Conservation (phyloP, 352 stramenopile genomes). For the Peronospora farinosa region DNA sequence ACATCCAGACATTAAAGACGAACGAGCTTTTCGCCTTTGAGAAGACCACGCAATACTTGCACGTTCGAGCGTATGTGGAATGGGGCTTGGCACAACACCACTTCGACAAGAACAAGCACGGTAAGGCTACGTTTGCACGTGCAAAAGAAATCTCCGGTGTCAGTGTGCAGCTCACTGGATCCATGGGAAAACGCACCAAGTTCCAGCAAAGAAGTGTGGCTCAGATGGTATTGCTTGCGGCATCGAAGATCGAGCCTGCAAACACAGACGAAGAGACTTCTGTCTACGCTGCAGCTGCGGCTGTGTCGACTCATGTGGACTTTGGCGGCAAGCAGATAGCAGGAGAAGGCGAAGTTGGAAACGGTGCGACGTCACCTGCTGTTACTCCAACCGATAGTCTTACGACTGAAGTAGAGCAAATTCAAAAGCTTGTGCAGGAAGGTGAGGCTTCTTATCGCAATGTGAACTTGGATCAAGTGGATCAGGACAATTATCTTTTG, state of each 20-base stretch:
- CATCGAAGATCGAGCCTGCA: slow-evolving; percentile 46
- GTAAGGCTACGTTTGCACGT: slow-evolving; percentile 85
- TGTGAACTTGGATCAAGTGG: slow-evolving; percentile 86
- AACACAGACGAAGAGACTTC: slow-evolving; percentile 33
- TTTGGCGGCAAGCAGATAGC: slow-evolving; percentile 53
- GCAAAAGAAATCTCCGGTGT: slow-evolving; percentile 82
- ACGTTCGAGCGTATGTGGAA: slow-evolving; percentile 84
- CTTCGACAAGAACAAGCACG: slow-evolving; percentile 87
- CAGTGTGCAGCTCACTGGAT: slow-evolving; percentile 85
- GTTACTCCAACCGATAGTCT: slow-evolving; percentile 26
- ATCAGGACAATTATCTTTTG: slow-evolving; percentile 86
- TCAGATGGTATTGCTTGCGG: slow-evolving; percentile 81
- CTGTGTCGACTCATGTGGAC: slow-evolving; percentile 52
- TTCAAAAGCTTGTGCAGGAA: slow-evolving; percentile 58
- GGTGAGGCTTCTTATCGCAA: slow-evolving; percentile 64
- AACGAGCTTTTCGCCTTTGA: slow-evolving; percentile 35
- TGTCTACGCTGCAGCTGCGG: slow-evolving; percentile 48
- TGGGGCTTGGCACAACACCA: slow-evolving; percentile 89
- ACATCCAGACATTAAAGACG: slow-evolving; percentile 37
- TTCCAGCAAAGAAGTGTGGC: slow-evolving; percentile 89
- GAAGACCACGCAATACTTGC: slow-evolving; percentile 47
- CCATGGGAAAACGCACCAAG: slow-evolving; percentile 92
- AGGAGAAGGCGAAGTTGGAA: slow-evolving; percentile 9
- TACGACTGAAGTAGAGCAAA: slow-evolving; percentile 43
- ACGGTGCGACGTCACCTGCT: background rate